Conservation (phyloP, 371 early-diverging fungal species). For the Lichtheimia hyalospora region DNA sequence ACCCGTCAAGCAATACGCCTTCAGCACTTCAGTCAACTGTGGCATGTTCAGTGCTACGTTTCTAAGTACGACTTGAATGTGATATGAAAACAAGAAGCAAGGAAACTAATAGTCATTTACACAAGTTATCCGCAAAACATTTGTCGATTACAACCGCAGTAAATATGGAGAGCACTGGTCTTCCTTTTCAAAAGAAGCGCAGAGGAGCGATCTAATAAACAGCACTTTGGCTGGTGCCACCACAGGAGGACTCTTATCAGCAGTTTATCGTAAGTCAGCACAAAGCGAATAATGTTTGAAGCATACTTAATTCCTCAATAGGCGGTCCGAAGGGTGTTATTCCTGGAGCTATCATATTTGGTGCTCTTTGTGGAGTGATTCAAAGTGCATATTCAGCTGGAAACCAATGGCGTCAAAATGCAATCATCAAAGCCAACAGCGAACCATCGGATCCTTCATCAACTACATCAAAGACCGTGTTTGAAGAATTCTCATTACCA, state of each 20-base stretch:
- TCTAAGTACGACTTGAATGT: constrained; percentile 26
- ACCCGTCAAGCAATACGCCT: constrained; percentile 34
- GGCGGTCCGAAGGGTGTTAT: constrained; percentile 53
- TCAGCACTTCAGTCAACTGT: constrained; percentile 40
- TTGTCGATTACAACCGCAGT: constrained; percentile 50
- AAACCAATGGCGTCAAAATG: constrained; percentile 43
- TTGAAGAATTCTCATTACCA: constrained; percentile 39
- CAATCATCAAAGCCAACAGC: constrained; percentile 19
- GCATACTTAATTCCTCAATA: constrained; percentile 8
- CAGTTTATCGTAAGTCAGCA: constrained; percentile 45
- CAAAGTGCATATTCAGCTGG: constrained; percentile 30
- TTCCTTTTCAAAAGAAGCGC: constrained; percentile 58
- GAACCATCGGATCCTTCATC: neutral
- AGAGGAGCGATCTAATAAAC: constrained; percentile 55
- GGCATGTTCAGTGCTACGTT: constrained; percentile 50
- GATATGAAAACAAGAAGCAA: neutral
- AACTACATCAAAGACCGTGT: constrained; percentile 15
- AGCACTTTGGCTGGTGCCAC: constrained; percentile 60
- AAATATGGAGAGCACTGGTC: constrained; percentile 39
- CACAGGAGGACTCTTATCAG: constrained; percentile 57
- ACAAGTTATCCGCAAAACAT: constrained; percentile 51
- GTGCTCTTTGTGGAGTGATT: constrained; percentile 31
- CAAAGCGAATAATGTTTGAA: neutral
- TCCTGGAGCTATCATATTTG: constrained; percentile 57
- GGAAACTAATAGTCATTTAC: neutral